Conservation (phyloP, 2,329 filamentous ascomycete species). For the Paecilomyces variotii region DNA sequence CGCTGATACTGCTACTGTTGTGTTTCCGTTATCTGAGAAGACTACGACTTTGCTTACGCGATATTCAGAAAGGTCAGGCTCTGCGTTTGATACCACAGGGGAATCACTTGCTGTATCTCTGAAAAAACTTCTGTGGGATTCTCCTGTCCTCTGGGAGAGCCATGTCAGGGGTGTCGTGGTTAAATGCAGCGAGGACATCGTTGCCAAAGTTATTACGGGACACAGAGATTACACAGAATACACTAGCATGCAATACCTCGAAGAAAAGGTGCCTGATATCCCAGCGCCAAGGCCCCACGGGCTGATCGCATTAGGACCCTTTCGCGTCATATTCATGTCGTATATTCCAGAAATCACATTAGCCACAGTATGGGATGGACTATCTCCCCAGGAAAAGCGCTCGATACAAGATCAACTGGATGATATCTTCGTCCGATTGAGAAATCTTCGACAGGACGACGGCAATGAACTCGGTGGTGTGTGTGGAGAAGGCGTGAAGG, state of each 20-base stretch:
- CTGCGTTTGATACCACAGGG: neutral
- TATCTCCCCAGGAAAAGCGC: conserved; percentile 13
- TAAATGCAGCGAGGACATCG: conserved; percentile 11
- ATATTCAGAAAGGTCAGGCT: conserved; percentile 3
- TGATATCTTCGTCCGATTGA: conserved; percentile 9
- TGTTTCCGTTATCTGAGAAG: conserved; percentile 16
- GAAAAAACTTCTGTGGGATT: conserved; percentile 14
- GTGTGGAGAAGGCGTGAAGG: conserved; percentile 18
- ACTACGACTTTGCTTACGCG: conserved; percentile 4
- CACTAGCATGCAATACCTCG: conserved; percentile 18
- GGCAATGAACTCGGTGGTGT: conserved; percentile 14
- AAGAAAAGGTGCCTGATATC: conserved; percentile 13
- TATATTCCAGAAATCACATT: conserved; percentile 16
- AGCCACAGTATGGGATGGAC: conserved; percentile 12
- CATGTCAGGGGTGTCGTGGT: conserved; percentile 17
- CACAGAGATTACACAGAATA: conserved; percentile 16
- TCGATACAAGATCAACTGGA: conserved; percentile 14
- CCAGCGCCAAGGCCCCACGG: conserved; percentile 21
- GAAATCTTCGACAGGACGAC: conserved; percentile 12
- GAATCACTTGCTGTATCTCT: conserved; percentile 8
- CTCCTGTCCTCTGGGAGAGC: conserved; percentile 17
- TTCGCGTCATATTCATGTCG: conserved; percentile 21
- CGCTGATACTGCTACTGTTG: conserved; percentile 12
- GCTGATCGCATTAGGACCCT: conserved; percentile 13
- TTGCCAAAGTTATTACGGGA: conserved; percentile 7